Conservation (phyloP, 1,284 basidiomycete species). For the Volvariella volvacea region DNA sequence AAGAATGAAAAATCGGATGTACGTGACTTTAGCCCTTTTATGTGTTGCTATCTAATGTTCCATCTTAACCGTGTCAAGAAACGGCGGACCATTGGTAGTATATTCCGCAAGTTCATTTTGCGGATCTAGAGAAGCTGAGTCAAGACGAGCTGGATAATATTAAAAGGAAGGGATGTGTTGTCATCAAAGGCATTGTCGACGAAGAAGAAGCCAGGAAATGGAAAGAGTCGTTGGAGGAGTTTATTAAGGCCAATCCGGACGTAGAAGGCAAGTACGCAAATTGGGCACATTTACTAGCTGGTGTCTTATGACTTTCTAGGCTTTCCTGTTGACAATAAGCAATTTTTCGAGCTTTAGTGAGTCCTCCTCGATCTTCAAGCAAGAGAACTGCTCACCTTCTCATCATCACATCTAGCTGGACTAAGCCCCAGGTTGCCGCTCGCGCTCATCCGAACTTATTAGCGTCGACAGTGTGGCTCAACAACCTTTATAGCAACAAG, state of each 20-base stretch:
- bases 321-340: slow-evolving; percentile 53
- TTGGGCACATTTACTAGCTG: no score
- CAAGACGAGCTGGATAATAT: slow-evolving; percentile 42
- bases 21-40: no score
- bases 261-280: slow-evolving; percentile 33
- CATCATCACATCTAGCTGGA: no score
- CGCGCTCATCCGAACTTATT: slow-evolving; percentile 71
- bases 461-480: slow-evolving; percentile 52
- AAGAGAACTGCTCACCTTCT: no score
- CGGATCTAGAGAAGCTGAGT: slow-evolving; percentile 41
- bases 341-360: slow-evolving; percentile 69
- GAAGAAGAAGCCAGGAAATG: slow-evolving; percentile 46
- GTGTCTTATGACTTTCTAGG: no score
- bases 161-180: slow-evolving; percentile 48
- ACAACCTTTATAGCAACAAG: slow-evolving; percentile 51
- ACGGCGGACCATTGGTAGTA: slow-evolving; percentile 24
- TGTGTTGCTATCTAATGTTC: no score
- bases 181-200: slow-evolving; percentile 59
- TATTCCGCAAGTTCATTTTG: slow-evolving; percentile 57
- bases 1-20: slow-evolving; percentile 43
- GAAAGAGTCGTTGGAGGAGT: slow-evolving; percentile 50
- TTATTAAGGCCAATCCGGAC: slow-evolving; percentile 49
- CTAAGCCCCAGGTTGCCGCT: slow-evolving; percentile 62
- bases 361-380: no score
- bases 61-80: no score